A percentile compares a stretch with the other conserved stretches of the same genome.
Conservation (phyloP, 164 flowering plant species). For the Annona cherimola region DNA sequence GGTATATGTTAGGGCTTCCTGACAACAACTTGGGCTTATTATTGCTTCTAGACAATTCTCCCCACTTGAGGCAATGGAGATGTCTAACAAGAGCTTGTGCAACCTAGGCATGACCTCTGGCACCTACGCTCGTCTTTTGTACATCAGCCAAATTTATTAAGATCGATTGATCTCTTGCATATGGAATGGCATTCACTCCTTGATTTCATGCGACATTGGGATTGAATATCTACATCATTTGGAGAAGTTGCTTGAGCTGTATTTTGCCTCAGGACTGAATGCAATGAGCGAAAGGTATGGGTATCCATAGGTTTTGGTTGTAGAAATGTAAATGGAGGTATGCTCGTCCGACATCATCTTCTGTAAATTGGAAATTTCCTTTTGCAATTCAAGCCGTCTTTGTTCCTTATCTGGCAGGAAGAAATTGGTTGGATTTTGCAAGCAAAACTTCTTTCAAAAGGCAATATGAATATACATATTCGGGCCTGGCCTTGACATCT, state of each 20-base stretch:
- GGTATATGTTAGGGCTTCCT: conserved; percentile 67
- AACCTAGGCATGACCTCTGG: background rate
- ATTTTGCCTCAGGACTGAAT: conserved; percentile 15
- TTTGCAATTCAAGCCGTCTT: background rate
- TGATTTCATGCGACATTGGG: conserved; percentile 18
- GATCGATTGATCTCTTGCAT: background rate
- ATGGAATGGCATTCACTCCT: conserved; percentile 18
- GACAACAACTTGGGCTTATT: conserved; percentile 62
- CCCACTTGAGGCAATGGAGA: conserved; percentile 57
- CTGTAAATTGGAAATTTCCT: conserved; percentile 12
- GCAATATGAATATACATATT: no score
- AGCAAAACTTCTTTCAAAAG: no score
- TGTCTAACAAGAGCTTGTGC: conserved; percentile 37
- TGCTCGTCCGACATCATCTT: conserved; percentile 12
- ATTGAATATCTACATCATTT: conserved; percentile 17
- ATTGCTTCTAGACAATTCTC: conserved; percentile 60
- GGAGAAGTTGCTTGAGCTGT: conserved; percentile 20
- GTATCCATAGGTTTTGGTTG: conserved; percentile 17
- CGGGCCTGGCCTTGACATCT: no score
- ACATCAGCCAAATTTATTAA: conserved; percentile 9
- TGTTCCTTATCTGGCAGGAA: no score
- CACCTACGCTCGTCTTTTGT: conserved; percentile 7
- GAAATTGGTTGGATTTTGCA: no score
- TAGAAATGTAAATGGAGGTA: conserved; percentile 21
- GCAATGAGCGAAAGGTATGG: conserved; percentile 16